Conservation (phyloP, 371 early-diverging fungal genomes). For the Lichtheimia corymbifera region DNA sequence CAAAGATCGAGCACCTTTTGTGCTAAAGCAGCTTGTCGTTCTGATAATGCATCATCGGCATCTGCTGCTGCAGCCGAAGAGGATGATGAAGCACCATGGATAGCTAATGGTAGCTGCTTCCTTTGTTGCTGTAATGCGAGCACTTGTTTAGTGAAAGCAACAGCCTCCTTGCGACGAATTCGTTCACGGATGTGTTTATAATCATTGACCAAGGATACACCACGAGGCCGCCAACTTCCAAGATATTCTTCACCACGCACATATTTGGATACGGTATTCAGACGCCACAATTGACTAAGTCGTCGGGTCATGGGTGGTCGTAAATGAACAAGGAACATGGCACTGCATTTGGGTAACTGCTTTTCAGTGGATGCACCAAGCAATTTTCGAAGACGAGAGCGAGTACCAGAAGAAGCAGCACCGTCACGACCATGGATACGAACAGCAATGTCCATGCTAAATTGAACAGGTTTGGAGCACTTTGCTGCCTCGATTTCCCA, state of each 20-base stretch:
- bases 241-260: conserved; percentile 85
- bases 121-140: conserved; percentile 22
- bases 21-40: conserved; percentile 26
- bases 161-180: conserved; percentile 42
- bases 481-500: conserved; percentile 62
- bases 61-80: not conserved
- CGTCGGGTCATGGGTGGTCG: conserved; percentile 59
- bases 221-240: conserved; percentile 75
- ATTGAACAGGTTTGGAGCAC: conserved; percentile 56
- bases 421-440: conserved; percentile 55
- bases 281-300: conserved; percentile 67
- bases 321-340: conserved; percentile 52
- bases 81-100: not conserved
- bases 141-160: conserved; percentile 50
- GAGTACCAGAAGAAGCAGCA: conserved; percentile 27
- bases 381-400: conserved; percentile 35
- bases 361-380: conserved; percentile 31
- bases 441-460: conserved; percentile 64
- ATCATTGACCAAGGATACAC: conserved; percentile 67
- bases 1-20: conserved; percentile 52
- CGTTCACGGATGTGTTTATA: conserved; percentile 43
- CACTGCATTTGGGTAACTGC: conserved; percentile 39
- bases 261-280: conserved; percentile 73
- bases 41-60: conserved; percentile 3
- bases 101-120: not conserved